Percentiles rank a stretch among this genome's conserved stretches.
Evolutionary conservation across 1,284 basidiomycete genomes (phyloP).

Genomic region (Thecaphora frezii): DNA sequence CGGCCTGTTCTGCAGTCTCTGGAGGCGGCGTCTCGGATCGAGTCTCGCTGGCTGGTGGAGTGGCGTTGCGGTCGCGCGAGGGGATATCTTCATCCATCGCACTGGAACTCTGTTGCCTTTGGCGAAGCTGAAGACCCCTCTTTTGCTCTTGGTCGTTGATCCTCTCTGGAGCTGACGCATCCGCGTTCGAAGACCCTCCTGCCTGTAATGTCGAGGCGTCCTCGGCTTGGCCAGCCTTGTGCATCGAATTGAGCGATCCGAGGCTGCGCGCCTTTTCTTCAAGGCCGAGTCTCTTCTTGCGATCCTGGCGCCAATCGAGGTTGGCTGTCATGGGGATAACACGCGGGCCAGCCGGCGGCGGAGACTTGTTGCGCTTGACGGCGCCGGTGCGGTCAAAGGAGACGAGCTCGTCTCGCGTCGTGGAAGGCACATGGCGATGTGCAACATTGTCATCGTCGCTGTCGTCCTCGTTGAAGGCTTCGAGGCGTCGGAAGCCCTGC

Average conservation of each 20-base stretch:
- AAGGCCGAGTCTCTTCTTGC: slow-evolving; percentile 42
- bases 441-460: too few species aligned
- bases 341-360: slow-evolving; percentile 6
- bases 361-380: slow-evolving; percentile 6
- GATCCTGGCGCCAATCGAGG: slow-evolving; percentile 48
- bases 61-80: neutral
- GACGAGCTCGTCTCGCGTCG: slow-evolving; percentile 10
- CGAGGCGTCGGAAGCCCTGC: too few species aligned
- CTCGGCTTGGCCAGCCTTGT: too few species aligned
- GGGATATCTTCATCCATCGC: neutral
- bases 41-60: neutral
- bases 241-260: slow-evolving; percentile 33
- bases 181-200: slow-evolving; percentile 2
- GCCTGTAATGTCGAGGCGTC: neutral
- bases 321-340: slow-evolving; percentile 38
- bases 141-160: slow-evolving; percentile 40
- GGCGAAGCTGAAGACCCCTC: slow-evolving; percentile 29
- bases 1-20: slow-evolving; percentile 21
- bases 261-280: slow-evolving; percentile 20
- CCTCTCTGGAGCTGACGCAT: slow-evolving; percentile 8
- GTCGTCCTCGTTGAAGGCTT: too few species aligned
- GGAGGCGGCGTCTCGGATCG: neutral
- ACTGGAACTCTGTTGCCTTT: neutral
- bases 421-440: too few species aligned
- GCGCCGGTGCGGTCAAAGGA: slow-evolving; percentile 21